Conservation (phyloP, 1,284 basidiomycete genomes). For the Phylloboletellus chloephorus region DNA sequence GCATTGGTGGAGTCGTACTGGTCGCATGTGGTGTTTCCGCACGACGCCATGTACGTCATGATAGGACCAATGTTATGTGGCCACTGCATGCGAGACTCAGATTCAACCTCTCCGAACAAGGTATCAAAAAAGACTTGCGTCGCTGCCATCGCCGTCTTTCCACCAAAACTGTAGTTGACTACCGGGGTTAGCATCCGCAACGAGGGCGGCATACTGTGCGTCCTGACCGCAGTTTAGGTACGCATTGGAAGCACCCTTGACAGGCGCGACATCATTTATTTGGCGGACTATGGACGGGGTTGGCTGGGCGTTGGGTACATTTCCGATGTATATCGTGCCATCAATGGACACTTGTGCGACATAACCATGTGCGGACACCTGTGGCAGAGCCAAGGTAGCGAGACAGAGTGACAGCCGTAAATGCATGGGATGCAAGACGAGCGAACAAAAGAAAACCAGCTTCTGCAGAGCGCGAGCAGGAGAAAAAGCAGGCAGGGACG, state of each 20-base stretch:
- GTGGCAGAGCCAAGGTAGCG: constrained; percentile 21
- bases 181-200: constrained; percentile 60
- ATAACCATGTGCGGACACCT: constrained; percentile 56
- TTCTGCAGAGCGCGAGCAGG: background rate
- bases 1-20: constrained; percentile 53
- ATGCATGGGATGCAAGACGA: constrained; percentile 7
- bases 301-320: constrained; percentile 41
- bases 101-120: constrained; percentile 1
- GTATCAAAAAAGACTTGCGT: constrained; percentile 36
- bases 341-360: constrained; percentile 50
- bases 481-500: background rate
- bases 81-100: constrained; percentile 42
- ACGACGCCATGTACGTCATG: constrained; percentile 67
- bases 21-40: constrained; percentile 51
- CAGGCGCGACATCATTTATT: constrained; percentile 50
- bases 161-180: constrained; percentile 55
- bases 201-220: constrained; percentile 46
- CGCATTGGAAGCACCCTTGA: constrained; percentile 57
- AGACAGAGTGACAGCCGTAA: background rate
- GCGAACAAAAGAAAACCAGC: background rate
- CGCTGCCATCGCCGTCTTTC: constrained; percentile 45
- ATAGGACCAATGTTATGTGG: constrained; percentile 68
- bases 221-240: constrained; percentile 60
- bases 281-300: constrained; percentile 55
- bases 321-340: constrained; percentile 50